Evolutionary conservation across 495 filamentous ascomycete genomes (phyloP), one percentile per base, ranked within the genome.

Genomic region (Xylaria venustula): DNA sequence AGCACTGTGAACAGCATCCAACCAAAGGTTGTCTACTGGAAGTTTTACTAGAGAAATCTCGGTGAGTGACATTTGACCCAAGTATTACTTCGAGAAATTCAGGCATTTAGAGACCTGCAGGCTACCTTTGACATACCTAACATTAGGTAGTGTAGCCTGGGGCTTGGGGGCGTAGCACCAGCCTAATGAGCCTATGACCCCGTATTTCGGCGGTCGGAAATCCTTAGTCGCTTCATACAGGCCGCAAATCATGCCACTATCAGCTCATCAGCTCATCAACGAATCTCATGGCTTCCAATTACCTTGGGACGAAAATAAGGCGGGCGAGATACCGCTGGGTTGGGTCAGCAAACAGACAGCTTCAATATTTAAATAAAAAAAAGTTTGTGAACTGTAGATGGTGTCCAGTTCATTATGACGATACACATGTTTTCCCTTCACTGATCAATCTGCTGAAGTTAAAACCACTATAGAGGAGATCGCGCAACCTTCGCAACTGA

Each of bases 181-280:
- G 25, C 19, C 52, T 23, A 40, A 42, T 7, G 14, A 41, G 51
- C 37, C 53, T 55, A 45, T 22, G 32, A 45, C 9, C 53, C 40
- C 40, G 37, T 40, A 5, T 40, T 12, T 40, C 37, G 37, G 37
- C 5, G 6, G 53, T 15, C 23, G 19, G 12, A 14, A 34, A 34
- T 55, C 53, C 40, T 40, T 55, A 50, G 42, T 59, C 22, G 19
- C 17, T 59, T 51, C 46, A 59, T 59, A 20, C 17, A 6, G n/a
- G 36, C 45, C 48, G 17, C 12, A 23, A 52, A 60, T 60, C 57
- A 52, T 45, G 40, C 57, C 57, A 60, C 47, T 26, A 60, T 60
- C 57, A 52, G 57, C 47, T 52, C 45, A 60, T 45, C 46, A 9
- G 45, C 34, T 40, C 37, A 40, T 34, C 5, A 34, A 11, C 30